Percentiles rank a stretch among this genome's conserved stretches.
These are phyloP conservation scores for Linanthus parryae DNA, from an alignment of 148 eudicot genomes.

Conservation along the genomic window DNA sequence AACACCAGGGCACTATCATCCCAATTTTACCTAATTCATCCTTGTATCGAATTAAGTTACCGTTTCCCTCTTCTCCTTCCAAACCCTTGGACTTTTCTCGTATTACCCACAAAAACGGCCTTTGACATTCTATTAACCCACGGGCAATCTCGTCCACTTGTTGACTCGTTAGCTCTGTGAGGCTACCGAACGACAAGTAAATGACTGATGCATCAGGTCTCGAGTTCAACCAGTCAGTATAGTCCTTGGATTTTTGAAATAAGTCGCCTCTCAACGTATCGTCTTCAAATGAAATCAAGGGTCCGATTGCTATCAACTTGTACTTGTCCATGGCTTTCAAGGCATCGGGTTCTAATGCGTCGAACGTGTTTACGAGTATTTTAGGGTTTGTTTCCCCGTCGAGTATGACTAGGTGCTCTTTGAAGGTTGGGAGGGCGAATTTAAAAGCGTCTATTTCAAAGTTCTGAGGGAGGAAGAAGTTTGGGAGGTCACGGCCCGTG, in stretches of 20 bases:
- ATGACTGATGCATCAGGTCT: conserved; percentile 30
- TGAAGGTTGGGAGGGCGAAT: conserved; percentile 8
- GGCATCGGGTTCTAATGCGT: conserved; percentile 25
- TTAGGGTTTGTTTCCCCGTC: conserved; percentile 21
- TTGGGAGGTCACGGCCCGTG: conserved; percentile 40
- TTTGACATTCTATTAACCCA: conserved; percentile 19
- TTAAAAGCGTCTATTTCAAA: too few species aligned
- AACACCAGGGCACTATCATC: conserved; percentile 34
- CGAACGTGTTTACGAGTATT: conserved; percentile 35
- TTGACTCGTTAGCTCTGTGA: conserved; percentile 11
- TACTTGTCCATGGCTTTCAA: conserved; percentile 12
- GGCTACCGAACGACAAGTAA: conserved; percentile 48
- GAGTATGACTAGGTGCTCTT: conserved; percentile 27
- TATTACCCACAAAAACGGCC: conserved; percentile 45
- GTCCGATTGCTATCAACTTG: conserved; percentile 32
- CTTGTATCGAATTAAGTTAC: neutral
- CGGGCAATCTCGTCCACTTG: conserved; percentile 33
- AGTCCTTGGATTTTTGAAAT: conserved; percentile 16
- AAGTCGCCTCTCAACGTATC: conserved; percentile 24
- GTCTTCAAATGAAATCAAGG: conserved; percentile 34
- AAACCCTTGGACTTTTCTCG: conserved; percentile 12
- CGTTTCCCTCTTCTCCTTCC: conserved; percentile 10
- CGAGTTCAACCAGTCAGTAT: conserved; percentile 33
- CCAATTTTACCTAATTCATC: conserved; percentile 18
- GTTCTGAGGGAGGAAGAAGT: too few species aligned